phyloP scores from a whole-genome alignment of 306 rosid species.

The Medicago lupulina region DNA sequence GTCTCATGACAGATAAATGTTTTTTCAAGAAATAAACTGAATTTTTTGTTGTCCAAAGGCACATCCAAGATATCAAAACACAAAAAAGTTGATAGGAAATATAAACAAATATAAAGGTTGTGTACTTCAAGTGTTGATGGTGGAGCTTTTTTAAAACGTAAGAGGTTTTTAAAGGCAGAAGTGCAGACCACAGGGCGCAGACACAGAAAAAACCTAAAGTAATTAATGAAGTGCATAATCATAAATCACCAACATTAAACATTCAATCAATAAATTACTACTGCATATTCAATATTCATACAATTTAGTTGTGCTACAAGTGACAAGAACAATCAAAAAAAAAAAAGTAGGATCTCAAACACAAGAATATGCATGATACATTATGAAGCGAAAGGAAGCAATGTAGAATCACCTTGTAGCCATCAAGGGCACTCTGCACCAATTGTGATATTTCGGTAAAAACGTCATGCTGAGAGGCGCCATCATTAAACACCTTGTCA shows the following conservation, averaged over 20 bases:
- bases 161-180: not conserved
- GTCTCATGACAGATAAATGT: slow-evolving; percentile 6
- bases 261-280: not conserved
- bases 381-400: not conserved
- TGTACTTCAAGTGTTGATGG: slow-evolving; percentile 8
- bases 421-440: slow-evolving; percentile 98
- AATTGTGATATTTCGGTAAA: slow-evolving; percentile 90
- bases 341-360: not conserved
- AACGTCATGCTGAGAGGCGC: slow-evolving; percentile 84
- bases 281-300: slow-evolving; percentile 8
- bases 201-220: not conserved
- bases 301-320: slow-evolving; percentile 27
- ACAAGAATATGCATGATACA: slow-evolving; percentile 7
- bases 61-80: slow-evolving; percentile 2
- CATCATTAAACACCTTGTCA: slow-evolving; percentile 90
- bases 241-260: not conserved
- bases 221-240: not conserved
- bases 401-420: slow-evolving; percentile 75
- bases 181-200: not conserved
- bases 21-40: slow-evolving; percentile 6
- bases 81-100: slow-evolving; percentile 1
- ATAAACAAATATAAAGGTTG: slow-evolving; percentile 3
- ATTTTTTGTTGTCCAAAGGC: slow-evolving; percentile 15
- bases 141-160: not conserved
- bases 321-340: not conserved